Evolutionary conservation across 176 grass and related monocot species (phyloP), one percentile per base, ranked within the genome.

Genomic region (Puccinellia tenuiflora): DNA sequence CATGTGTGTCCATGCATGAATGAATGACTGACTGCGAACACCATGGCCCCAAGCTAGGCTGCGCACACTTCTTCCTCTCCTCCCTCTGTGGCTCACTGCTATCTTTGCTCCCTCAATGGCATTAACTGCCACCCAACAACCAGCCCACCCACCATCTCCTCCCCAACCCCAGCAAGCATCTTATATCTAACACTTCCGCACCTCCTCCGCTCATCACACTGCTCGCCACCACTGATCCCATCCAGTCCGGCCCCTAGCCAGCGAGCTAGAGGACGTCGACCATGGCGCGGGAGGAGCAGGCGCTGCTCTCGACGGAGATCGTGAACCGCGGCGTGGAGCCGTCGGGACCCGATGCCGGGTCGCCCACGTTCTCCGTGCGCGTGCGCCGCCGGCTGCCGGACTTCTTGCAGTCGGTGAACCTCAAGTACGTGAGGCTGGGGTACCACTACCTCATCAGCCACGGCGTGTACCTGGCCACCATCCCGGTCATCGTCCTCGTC

Each of bases 401-500:
- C 84, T 98, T 98, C 51, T 42, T 98, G 59, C 96, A 98, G 88
- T 98, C 96, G 12, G 96, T 98, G 73, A 98, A 98, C 91, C 89
- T 98, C 55, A 96, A 98, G 89, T 96, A 98, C 84, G 96, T 98
- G 56, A 70, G 83, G 29, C 87, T 98, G 16, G 96, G 96, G 9
- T 98, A 98, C 91, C 96, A 87, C 87, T 96, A 98, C 87, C 91
- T 98, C 26, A 80, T 98, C 84, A 96, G 91, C 91, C 96, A 98
- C 75, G 96, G 86, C 35, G 86, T 98, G 64, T 98, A 98, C 87
- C 87, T 95, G 89, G 90, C 88, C 70, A 93, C 93, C 82, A 91
- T 98, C 70, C 96, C 96, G 0, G 87, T 93, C 75, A 94, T 98
- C 54, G 87, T 98, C 9, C 88, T 98, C 3, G 87, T 98, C 12